Percentiles rank a stretch among this genome's conserved stretches.
These are phyloP conservation scores for Cyanophora paradoxa DNA, from an alignment of 78 protist species.

Conservation along the genomic window DNA sequence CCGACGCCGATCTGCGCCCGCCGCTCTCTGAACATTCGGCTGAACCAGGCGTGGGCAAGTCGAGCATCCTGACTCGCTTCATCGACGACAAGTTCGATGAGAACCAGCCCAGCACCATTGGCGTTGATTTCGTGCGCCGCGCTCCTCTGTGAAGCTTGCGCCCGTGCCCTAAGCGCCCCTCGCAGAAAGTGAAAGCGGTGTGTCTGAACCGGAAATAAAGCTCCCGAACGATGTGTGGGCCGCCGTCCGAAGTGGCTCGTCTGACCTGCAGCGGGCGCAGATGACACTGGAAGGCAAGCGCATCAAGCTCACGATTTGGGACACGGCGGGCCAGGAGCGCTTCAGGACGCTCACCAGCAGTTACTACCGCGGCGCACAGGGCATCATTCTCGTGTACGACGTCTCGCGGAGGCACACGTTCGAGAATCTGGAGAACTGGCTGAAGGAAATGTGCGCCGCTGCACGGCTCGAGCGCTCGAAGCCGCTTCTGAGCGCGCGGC, in stretches of 20 bases:
- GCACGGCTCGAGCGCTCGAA: no score
- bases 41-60: constrained; percentile 27
- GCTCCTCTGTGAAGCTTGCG: background rate
- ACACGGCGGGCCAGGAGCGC: constrained; percentile 78
- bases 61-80: constrained; percentile 5
- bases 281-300: background rate
- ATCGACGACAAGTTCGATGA: constrained; percentile 8
- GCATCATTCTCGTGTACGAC: constrained; percentile 67
- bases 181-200: no score
- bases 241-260: background rate
- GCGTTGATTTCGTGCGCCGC: background rate
- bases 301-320: constrained; percentile 17
- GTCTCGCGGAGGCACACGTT: constrained; percentile 8
- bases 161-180: background rate
- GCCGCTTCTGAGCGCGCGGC: no score
- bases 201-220: no score
- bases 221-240: background rate
- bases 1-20: no score
- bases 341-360: constrained; percentile 60
- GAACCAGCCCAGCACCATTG: background rate
- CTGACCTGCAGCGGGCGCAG: background rate
- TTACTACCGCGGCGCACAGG: constrained; percentile 75
- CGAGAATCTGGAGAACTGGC: constrained; percentile 17
- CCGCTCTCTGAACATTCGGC: no score
- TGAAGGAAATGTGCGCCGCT: background rate